phyloP scores from a whole-genome alignment of 495 filamentous ascomycete species.

The Lasiosphaeris hirsuta region DNA sequence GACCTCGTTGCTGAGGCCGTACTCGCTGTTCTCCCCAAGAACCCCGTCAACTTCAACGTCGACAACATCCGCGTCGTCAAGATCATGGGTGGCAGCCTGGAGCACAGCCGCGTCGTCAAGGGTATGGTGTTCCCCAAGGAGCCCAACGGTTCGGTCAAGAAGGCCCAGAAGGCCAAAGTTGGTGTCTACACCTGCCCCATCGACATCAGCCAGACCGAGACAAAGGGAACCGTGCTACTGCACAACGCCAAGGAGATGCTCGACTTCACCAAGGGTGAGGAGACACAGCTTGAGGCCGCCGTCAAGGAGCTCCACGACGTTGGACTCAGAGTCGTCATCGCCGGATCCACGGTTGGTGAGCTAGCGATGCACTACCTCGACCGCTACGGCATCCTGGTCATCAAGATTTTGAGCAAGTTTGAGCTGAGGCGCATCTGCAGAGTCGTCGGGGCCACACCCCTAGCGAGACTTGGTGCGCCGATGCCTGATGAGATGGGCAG shows the following conservation, averaged over 20 bases:
- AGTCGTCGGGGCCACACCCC: slow-evolving; percentile 92
- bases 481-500: slow-evolving; percentile 99
- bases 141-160: slow-evolving; percentile 86
- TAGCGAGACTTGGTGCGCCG: slow-evolving; percentile 91
- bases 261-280: slow-evolving; percentile 96
- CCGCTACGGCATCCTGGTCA: slow-evolving; percentile 89
- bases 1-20: slow-evolving; percentile 89
- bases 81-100: slow-evolving; percentile 96
- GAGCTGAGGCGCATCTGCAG: slow-evolving; percentile 91
- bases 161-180: slow-evolving; percentile 88
- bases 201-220: slow-evolving; percentile 95
- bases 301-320: slow-evolving; percentile 97
- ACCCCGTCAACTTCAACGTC: slow-evolving; percentile 98
- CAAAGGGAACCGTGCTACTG: slow-evolving; percentile 98
- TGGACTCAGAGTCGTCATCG: slow-evolving; percentile 85
- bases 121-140: slow-evolving; percentile 98
- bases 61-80: slow-evolving; percentile 99
- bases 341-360: slow-evolving; percentile 88
- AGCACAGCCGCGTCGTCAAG: slow-evolving; percentile 90
- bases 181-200: slow-evolving; percentile 95
- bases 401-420: slow-evolving; percentile 98
- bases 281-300: slow-evolving; percentile 79
- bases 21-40: slow-evolving; percentile 90
- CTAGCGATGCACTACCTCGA: slow-evolving; percentile 97
- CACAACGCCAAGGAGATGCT: slow-evolving; percentile 99